Conservation (phyloP, 2,329 filamentous ascomycete species). For the Nigrospora osmanthi region DNA sequence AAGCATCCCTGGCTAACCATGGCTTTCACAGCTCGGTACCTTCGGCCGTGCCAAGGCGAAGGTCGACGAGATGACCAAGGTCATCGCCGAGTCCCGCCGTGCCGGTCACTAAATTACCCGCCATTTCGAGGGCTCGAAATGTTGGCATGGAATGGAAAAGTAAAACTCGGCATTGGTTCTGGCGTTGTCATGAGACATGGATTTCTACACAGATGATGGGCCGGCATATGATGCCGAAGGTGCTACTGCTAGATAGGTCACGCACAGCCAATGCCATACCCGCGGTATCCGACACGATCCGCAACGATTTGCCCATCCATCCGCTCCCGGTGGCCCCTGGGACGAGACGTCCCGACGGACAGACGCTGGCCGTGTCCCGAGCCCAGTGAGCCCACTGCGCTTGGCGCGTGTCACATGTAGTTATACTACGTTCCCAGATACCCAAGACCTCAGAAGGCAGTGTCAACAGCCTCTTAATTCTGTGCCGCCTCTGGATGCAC, state of each 20-base stretch:
- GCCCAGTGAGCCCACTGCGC: no score
- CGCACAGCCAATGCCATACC: background rate
- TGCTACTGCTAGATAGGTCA: background rate
- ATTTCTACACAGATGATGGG: conserved; percentile 1
- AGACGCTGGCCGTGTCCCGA: no score
- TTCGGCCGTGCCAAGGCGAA: conserved; percentile 99
- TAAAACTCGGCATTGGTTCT: conserved; percentile 1
- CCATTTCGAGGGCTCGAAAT: background rate
- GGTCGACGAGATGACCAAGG: conserved; percentile 97
- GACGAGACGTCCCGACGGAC: background rate
- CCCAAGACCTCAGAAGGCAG: background rate
- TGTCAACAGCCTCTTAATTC: no score
- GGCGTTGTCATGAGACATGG: conserved; percentile 3
- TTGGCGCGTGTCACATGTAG: background rate
- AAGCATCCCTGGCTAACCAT: conserved; percentile 12
- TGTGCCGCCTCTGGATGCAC: no score
- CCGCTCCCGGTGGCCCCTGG: background rate
- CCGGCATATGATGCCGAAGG: conserved; percentile 1
- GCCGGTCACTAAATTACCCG: conserved; percentile 44
- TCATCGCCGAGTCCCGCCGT: conserved; percentile 91
- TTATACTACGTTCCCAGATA: background rate
- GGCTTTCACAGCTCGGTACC: conserved; percentile 70
- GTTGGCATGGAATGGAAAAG: conserved; percentile 3
- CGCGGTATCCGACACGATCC: background rate
- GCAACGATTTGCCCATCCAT: background rate